A percentile compares a stretch with the other conserved stretches of the same genome.
phyloP scores from a whole-genome alignment of 768 basidiomycete genomes.

The Fomitopsis serialis region DNA sequence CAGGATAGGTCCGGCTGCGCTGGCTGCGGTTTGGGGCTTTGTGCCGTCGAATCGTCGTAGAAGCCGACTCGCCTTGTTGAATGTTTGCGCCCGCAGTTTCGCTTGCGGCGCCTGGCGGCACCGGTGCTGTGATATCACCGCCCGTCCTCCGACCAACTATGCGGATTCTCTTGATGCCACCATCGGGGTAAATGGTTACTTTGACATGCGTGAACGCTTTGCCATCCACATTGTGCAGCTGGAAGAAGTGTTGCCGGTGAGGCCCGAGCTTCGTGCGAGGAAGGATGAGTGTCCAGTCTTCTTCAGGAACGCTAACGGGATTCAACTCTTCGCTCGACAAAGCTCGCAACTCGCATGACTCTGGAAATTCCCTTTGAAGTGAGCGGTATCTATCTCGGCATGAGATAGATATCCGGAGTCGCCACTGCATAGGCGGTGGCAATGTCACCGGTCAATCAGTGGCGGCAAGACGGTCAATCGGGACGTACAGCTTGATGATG shows the following conservation, averaged over 20 bases:
- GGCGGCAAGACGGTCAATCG: neutral
- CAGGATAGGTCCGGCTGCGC: constrained; percentile 21
- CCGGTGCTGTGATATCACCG: constrained; percentile 4
- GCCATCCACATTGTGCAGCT: constrained; percentile 60
- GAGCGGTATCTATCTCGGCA: constrained; percentile 87
- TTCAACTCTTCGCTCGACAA: constrained; percentile 31
- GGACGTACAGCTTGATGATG: constrained; percentile 76
- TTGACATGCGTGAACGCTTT: constrained; percentile 75
- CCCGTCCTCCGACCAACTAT: constrained; percentile 58
- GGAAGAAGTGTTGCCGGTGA: constrained; percentile 86
- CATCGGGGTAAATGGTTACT: constrained; percentile 90
- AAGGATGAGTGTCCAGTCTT: constrained; percentile 71
- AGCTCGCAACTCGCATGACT: constrained; percentile 78
- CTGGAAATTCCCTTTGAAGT: constrained; percentile 95
- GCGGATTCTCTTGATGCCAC: constrained; percentile 91
- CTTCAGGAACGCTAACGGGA: constrained; percentile 27
- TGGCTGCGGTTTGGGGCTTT: neutral
- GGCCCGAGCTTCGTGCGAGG: constrained; percentile 79
- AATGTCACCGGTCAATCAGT: neutral
- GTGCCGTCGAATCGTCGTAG: neutral
- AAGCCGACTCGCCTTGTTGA: constrained; percentile 4
- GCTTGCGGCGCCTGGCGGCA: constrained; percentile 3
- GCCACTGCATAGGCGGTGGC: constrained; percentile 43
- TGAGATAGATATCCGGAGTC: constrained; percentile 66
- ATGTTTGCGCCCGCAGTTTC: constrained; percentile 2